A percentile compares a stretch with the other conserved stretches of the same genome.
Evolutionary conservation across 1,139 yeast genomes (phyloP).

Genomic region (Kodamaea plutei): DNA sequence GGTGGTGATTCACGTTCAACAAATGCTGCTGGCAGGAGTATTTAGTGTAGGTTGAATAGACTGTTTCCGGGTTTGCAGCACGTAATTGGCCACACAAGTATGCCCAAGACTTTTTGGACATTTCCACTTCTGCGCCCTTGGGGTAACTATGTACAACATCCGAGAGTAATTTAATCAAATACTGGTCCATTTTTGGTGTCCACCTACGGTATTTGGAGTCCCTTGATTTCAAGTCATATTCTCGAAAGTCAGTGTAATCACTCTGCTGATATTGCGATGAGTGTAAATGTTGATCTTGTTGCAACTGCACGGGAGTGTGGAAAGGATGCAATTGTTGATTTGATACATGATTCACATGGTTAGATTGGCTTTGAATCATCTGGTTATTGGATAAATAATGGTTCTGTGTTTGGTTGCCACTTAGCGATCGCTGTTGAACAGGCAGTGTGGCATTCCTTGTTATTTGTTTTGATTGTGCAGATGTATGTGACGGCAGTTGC

Average conservation of each 20-base stretch:
- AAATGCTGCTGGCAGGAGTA: constrained; percentile 41
- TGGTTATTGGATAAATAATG: neutral
- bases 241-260: constrained; percentile 18
- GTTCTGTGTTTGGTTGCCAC: too few relatives aligned
- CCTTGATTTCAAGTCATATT: constrained; percentile 32
- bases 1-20: constrained; percentile 33
- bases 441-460: constrained; percentile 7
- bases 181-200: constrained; percentile 42
- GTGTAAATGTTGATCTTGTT: constrained; percentile 10
- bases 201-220: constrained; percentile 40
- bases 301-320: constrained; percentile 6
- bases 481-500: too few relatives aligned
- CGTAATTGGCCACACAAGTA: constrained; percentile 37
- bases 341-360: too few relatives aligned
- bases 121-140: constrained; percentile 28
- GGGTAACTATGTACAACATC: constrained; percentile 38
- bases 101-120: constrained; percentile 39
- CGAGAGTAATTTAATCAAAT: constrained; percentile 28
- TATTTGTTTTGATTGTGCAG: too few relatives aligned
- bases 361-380: constrained; percentile 6
- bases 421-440: too few relatives aligned
- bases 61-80: constrained; percentile 38
- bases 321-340: constrained; percentile 6
- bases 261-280: constrained; percentile 9
- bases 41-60: constrained; percentile 40